phyloP scores from a whole-genome alignment of 2,329 filamentous ascomycete species.

The Zalaria obscura region DNA sequence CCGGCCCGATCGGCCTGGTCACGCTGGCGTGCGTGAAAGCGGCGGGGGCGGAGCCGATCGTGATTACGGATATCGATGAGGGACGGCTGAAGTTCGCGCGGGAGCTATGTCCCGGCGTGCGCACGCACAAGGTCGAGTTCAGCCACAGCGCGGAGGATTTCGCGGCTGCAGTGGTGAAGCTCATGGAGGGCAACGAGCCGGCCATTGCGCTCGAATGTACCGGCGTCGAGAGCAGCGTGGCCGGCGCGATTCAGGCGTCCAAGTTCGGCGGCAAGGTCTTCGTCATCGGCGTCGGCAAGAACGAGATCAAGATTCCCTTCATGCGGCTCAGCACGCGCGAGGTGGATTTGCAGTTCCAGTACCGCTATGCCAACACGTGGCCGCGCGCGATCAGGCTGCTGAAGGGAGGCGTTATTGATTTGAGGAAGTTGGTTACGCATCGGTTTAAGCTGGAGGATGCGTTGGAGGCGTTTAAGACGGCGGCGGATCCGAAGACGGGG shows the following conservation, averaged over 20 bases:
- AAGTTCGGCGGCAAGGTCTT: conserved; percentile 97
- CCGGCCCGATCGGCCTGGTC: conserved; percentile 85
- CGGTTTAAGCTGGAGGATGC: conserved; percentile 76
- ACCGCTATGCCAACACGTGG: conserved; percentile 94
- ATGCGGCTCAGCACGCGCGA: conserved; percentile 85
- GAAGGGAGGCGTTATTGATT: conserved; percentile 68
- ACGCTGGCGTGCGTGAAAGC: conserved; percentile 73
- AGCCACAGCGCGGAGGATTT: conserved; percentile 52
- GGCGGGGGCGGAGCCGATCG: conserved; percentile 77
- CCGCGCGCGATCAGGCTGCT: conserved; percentile 81
- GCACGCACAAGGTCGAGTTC: conserved; percentile 65
- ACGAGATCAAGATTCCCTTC: conserved; percentile 90
- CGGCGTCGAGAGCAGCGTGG: conserved; percentile 80
- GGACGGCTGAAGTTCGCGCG: conserved; percentile 74
- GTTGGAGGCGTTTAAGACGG: conserved; percentile 77
- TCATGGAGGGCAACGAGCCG: conserved; percentile 69
- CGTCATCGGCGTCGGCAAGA: conserved; percentile 87
- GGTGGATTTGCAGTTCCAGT: conserved; percentile 92
- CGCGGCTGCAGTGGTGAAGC: conserved; percentile 51
- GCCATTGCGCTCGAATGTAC: conserved; percentile 82
- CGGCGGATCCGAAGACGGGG: conserved; percentile 74
- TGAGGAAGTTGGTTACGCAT: conserved; percentile 77
- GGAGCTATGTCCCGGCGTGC: conserved; percentile 62
- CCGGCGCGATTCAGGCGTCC: conserved; percentile 71
- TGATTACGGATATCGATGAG: conserved; percentile 90